Percentiles rank a stretch among this genome's conserved stretches.
Evolutionary conservation across 2,329 filamentous ascomycete species (phyloP).

Genomic region (Xylariaceae sp.): DNA sequence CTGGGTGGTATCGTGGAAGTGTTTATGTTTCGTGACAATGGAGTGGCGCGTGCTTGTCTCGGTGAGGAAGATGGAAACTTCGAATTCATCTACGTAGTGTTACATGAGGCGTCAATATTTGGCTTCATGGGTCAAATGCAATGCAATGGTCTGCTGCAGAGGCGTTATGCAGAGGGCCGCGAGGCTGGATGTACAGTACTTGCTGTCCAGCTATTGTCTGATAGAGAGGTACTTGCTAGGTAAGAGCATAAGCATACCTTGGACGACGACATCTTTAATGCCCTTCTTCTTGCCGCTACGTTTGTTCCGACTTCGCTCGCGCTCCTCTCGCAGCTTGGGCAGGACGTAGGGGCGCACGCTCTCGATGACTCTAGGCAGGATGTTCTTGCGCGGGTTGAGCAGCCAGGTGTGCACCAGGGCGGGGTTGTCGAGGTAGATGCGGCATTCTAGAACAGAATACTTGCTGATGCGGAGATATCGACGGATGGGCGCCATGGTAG

Average conservation of each 20-base stretch:
- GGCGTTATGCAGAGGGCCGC: conserved; percentile 15
- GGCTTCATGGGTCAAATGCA: background rate
- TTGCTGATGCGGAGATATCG: conserved; percentile 90
- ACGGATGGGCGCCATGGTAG: conserved; percentile 76
- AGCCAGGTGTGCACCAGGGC: conserved; percentile 81
- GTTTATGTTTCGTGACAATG: conserved; percentile 80
- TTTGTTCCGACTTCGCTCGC: conserved; percentile 50
- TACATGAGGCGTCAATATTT: conserved; percentile 20
- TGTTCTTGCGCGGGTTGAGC: conserved; percentile 69
- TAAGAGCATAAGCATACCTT: conserved; percentile 55
- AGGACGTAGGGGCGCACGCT: conserved; percentile 82
- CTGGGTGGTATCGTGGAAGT: conserved; percentile 60
- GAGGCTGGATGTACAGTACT: conserved; percentile 14
- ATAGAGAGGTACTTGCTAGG: conserved; percentile 15
- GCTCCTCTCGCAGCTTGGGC: conserved; percentile 84
- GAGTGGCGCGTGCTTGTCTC: conserved; percentile 83
- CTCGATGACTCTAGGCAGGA: conserved; percentile 79
- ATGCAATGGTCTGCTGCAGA: background rate
- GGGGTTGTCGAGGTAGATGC: conserved; percentile 93
- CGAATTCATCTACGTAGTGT: conserved; percentile 74
- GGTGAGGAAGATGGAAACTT: conserved; percentile 90
- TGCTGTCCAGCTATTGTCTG: conserved; percentile 11
- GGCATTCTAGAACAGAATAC: conserved; percentile 92
- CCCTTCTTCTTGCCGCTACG: conserved; percentile 70
- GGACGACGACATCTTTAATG: conserved; percentile 82